Base-by-base conservation (phyloP, 2,329 filamentous ascomycete species). In the Cryphonectria radicalis region DNA sequence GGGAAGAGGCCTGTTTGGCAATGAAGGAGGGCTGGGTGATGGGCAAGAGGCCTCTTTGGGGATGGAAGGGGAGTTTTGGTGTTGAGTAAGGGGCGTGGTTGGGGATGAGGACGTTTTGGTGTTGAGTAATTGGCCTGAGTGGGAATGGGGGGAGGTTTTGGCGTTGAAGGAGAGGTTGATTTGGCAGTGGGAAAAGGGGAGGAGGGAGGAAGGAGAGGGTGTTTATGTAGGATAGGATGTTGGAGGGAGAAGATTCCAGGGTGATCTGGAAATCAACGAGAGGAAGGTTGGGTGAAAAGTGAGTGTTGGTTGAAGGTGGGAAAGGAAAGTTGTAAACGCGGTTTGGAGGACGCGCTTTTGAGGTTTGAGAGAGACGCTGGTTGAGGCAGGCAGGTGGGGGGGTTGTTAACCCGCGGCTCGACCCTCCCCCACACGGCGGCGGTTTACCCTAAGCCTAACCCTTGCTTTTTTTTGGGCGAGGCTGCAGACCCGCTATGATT, bases 401-500 rank as follows among this genome's bases (percentile, higher is more conserved):
- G 28, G 28, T 28, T 32, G 3, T 40, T 7, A 40, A 40, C 37
- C 37, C 10, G 37, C 37, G 37, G 37, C 37, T 40, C 37, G 11
- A 40, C 10, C 37, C 37, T 40, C 37, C 37, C 37, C 37, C 37
- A 40, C 37, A 40, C 37, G 37, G 37, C 37, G 37, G 37, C 37
- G 37, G 37, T 40, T 40, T 40, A 11, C 7, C 37, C 60, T 19
- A 19, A 40, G 19, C 60, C 37, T 42, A n/a, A 22, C 35, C 55
- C 25, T 59, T n/a, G 7, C 17, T 11, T 28, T 28, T 28, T 28
- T 22, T 19, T 13, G 7, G 7, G 19, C 55, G 10, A 42, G 60
- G 60, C 60, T 63, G 37, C 60, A 63, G 37, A 25, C 22, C 60
- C 55, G 60, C 60, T 35, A 42, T 22, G 60, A 25, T 42, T 42